These are phyloP conservation scores for Candida patagonica DNA, from an alignment of 805 yeast genomes.

Conservation along the genomic window DNA sequence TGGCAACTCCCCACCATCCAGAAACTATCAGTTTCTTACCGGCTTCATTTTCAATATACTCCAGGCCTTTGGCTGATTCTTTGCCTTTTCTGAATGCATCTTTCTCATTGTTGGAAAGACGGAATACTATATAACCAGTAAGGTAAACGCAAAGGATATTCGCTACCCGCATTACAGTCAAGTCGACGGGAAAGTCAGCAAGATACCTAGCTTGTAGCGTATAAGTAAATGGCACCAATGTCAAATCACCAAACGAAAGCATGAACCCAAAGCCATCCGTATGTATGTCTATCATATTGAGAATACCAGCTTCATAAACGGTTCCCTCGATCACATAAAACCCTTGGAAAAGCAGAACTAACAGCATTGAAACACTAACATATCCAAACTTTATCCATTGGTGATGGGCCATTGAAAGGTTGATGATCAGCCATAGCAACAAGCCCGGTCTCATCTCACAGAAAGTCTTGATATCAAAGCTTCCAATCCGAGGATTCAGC, in stretches of 20 bases:
- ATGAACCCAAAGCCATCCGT: conserved; percentile 97
- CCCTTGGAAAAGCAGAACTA: conserved; percentile 62
- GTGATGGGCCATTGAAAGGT: conserved; percentile 70
- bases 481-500: conserved; percentile 80
- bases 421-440: conserved; percentile 73
- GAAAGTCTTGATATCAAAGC: conserved; percentile 80
- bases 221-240: conserved; percentile 88
- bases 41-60: conserved; percentile 59
- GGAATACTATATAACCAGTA: conserved; percentile 74
- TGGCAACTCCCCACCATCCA: conserved; percentile 95
- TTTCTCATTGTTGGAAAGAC: conserved; percentile 76
- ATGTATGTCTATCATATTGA: conserved; percentile 92
- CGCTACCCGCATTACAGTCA: conserved; percentile 36
- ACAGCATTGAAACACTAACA: conserved; percentile 60
- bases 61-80: conserved; percentile 48
- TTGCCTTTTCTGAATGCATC: conserved; percentile 74
- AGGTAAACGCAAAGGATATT: conserved; percentile 41
- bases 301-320: conserved; percentile 76
- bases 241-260: conserved; percentile 90
- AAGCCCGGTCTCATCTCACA: conserved; percentile 95
- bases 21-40: conserved; percentile 76
- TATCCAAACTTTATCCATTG: conserved; percentile 56
- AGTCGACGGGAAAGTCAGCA: conserved; percentile 48
- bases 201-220: conserved; percentile 78
- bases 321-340: conserved; percentile 89